Conservation (phyloP, 441 rosid genomes). For the Erodium texanum region DNA sequence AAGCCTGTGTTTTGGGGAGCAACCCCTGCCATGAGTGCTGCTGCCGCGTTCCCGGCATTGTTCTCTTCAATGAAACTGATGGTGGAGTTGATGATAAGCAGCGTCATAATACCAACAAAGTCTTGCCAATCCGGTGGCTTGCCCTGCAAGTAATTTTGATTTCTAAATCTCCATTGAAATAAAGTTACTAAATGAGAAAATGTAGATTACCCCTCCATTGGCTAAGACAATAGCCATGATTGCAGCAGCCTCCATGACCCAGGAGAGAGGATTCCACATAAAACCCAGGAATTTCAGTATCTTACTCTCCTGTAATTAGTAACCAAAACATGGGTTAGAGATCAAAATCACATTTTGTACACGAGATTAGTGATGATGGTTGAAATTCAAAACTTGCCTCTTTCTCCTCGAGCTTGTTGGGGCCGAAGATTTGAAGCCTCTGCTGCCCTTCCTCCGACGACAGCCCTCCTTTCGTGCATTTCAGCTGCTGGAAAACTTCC, state of each 20-base stretch:
- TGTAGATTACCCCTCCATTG: slow-evolving; percentile 39
- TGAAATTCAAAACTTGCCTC: slow-evolving; percentile 4
- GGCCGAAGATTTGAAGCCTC: slow-evolving; percentile 45
- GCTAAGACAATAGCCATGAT: slow-evolving; percentile 55
- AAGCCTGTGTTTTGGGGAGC: slow-evolving; percentile 65
- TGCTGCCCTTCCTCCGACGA: slow-evolving; percentile 39
- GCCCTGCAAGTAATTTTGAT: not conserved
- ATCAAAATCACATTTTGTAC: not conserved
- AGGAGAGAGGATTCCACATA: slow-evolving; percentile 65
- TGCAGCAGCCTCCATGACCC: slow-evolving; percentile 44
- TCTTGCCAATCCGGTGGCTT: not conserved
- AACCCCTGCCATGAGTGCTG: slow-evolving; percentile 68
- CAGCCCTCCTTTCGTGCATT: slow-evolving; percentile 42
- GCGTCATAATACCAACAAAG: slow-evolving; percentile 37
- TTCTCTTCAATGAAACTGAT: slow-evolving; percentile 67
- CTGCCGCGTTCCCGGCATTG: slow-evolving; percentile 70
- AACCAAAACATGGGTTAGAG: not conserved
- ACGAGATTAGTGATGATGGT: too few species aligned
- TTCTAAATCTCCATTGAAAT: too few species aligned
- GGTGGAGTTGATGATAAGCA: slow-evolving; percentile 57
- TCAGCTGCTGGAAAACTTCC: slow-evolving; percentile 41
- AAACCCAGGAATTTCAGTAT: slow-evolving; percentile 37
- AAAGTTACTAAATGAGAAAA: too few species aligned
- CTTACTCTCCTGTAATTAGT: slow-evolving; percentile 20
- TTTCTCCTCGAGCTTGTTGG: slow-evolving; percentile 55